These are phyloP conservation scores for Paramecium primaurelia DNA, from an alignment of 73 alveolate species.

Conservation along the genomic window DNA sequence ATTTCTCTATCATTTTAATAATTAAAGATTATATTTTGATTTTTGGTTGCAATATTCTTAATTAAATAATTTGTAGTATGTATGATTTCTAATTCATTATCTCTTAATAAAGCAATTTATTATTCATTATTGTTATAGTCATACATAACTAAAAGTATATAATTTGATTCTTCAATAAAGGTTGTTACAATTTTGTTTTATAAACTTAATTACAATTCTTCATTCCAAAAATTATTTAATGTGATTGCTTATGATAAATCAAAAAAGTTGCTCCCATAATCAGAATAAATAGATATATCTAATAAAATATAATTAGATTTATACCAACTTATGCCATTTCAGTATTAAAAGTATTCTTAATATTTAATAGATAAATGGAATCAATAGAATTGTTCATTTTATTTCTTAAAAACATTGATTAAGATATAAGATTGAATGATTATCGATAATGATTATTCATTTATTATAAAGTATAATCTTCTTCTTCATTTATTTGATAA, in stretches of 20 bases:
- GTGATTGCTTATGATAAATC: slow-evolving; percentile 5
- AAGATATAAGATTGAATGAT: not conserved
- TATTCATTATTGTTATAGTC: not conserved
- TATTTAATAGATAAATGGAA: slow-evolving; percentile 9
- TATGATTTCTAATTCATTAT: not conserved
- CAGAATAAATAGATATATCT: slow-evolving; percentile 20
- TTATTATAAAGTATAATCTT: not conserved
- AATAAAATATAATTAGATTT: not conserved
- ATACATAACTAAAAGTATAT: not conserved
- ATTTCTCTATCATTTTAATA: not conserved
- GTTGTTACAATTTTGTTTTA: not conserved
- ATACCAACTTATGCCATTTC: not conserved
- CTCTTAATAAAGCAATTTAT: not conserved
- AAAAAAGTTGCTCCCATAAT: not conserved
- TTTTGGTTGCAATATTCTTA: not conserved
- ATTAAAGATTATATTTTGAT: not conserved
- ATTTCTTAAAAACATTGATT: not conserved
- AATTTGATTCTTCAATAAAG: not conserved
- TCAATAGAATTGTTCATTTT: not conserved
- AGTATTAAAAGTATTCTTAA: not conserved
- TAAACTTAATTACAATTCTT: not conserved
- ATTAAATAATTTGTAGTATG: not conserved
- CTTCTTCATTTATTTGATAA: not conserved
- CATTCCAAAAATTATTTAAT: not conserved
- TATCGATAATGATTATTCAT: not conserved